Base-by-base conservation (phyloP, 441 rosid genomes). In the Adansonia gregorii region DNA sequence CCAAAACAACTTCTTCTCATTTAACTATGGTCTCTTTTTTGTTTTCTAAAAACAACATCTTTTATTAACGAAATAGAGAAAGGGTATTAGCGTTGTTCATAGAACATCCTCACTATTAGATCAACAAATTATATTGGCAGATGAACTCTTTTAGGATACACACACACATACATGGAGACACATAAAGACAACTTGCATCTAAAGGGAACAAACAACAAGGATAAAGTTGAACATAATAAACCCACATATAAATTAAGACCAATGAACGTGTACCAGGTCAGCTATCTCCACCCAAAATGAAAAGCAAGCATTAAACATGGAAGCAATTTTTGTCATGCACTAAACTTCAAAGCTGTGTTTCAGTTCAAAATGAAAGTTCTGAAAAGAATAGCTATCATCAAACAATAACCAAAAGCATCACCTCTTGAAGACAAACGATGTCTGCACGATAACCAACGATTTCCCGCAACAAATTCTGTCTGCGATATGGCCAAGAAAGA, bases 361-460 rank as follows among this genome's bases (percentile, higher is more conserved):
- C 19, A 58, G 31, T 58, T 73, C 52, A 20, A 75, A 55, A 52
- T 8, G 56, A 49, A 46, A 51, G 27, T 61, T 61, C 45, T 8
- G 59, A 48, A 45, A 46, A 48, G 71, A 72, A 22, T 9, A 20
- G 14, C 35, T 67, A 56, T 31, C 1, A 76, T 51, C 46, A 39
- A 49, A 51, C 8, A 56, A 24, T 19, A 76, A 22, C 8, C 15
- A 12, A 45, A 67, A 67, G 39, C 20, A 52, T 76, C 90, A 97
- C 99, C 96, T 97, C 99, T 79, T 97, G 99, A 61, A 97, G 95
- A 73, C 98, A 97, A 79, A 97, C 93, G 66, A 97, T 89, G 83
- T 97, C 99, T 35, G 99, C 98, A 64, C 97, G 93, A 80, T 97
- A 97, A 46, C 97, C 99, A 80, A 97, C 93, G 73, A 97, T 94